Base-by-base conservation (phyloP, 2,329 filamentous ascomycete species). In the Hypoxylon rubiginosum region DNA sequence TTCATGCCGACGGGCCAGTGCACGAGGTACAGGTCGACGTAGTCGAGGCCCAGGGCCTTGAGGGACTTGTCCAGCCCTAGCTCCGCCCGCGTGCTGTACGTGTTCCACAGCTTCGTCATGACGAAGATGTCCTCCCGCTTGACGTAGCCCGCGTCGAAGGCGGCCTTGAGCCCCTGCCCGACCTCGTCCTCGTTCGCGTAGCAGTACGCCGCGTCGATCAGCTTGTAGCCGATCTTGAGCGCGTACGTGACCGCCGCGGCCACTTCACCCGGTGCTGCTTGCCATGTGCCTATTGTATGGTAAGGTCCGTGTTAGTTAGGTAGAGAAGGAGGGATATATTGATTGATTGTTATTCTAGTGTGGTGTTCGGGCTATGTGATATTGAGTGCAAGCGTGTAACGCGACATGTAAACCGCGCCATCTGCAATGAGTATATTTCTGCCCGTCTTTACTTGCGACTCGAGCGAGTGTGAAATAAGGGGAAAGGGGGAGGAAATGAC, bases 1-100 rank as follows among this genome's bases (percentile, higher is more conserved):
- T 94, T 95, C 88, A 94, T 90, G 53, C 91, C 88, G 49, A 93
- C 82, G 5, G 92, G 91, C 92, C 92, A 96, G 82, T 97, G 93
- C 83, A 97, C 87, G 39, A 97, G 84, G 77, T 88, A 93, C 62
- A 97, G 82, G 77, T 97, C 93, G 4, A 97, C 86, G 77, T 97
- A 95, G 70, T 93, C 91, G 51, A 96, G 82, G 1, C 92, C 91
- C 36, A 97, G 82, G 64, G 86, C 85, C 80, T 90, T 87, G 77
- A 96, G 82, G 74, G 90, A 92, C 84, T 90, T 89, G 70, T 93
- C 88, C 36, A 96, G 84, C 36, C 86, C 89, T 73, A 91, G 82
- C 79, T 91, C 89, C 5, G 89, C 89, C 6, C 90, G 85, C 30
- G 87, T 88, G 79, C 91, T 90, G 82, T 92, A 94, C 54, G 91